Evolutionary conservation across 306 rosid species (phyloP).

Genomic region (Medicago truncatula): DNA sequence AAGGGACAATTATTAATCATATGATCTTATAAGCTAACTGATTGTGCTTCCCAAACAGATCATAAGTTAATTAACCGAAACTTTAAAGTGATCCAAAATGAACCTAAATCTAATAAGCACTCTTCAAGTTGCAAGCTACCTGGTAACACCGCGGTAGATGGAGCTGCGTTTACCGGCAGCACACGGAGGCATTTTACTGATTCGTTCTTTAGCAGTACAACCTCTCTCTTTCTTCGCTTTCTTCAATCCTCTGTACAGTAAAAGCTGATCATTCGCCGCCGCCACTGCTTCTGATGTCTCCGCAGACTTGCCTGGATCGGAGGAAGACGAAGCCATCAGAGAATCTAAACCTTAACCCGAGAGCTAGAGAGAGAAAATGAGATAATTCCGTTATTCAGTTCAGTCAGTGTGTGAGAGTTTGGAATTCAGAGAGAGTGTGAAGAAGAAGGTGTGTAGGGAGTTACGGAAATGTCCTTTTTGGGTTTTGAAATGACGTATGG

Average conservation of each 20-base stretch:
- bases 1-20: no score
- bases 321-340: constrained; percentile 91
- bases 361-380: constrained; percentile 21
- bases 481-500: constrained; percentile 38
- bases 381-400: constrained; percentile 15
- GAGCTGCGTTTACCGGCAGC: constrained; percentile 99
- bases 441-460: background rate
- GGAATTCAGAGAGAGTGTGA: constrained; percentile 26
- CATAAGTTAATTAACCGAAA: no score
- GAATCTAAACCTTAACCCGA: constrained; percentile 43
- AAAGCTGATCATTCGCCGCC: constrained; percentile 66
- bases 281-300: constrained; percentile 46
- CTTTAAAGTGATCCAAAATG: no score
- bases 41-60: no score
- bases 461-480: constrained; percentile 55
- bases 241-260: constrained; percentile 85
- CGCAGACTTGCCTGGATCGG: constrained; percentile 73
- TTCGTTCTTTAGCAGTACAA: constrained; percentile 95
- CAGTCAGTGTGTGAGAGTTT: constrained; percentile 16
- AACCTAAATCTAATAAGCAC: background rate
- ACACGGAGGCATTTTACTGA: constrained; percentile 99
- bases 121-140: constrained; percentile 48
- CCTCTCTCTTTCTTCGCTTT: constrained; percentile 94
- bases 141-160: constrained; percentile 96
- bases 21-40: no score